phyloP scores from a whole-genome alignment of 352 stramenopile genomes.

The Phytophthora melonis region DNA sequence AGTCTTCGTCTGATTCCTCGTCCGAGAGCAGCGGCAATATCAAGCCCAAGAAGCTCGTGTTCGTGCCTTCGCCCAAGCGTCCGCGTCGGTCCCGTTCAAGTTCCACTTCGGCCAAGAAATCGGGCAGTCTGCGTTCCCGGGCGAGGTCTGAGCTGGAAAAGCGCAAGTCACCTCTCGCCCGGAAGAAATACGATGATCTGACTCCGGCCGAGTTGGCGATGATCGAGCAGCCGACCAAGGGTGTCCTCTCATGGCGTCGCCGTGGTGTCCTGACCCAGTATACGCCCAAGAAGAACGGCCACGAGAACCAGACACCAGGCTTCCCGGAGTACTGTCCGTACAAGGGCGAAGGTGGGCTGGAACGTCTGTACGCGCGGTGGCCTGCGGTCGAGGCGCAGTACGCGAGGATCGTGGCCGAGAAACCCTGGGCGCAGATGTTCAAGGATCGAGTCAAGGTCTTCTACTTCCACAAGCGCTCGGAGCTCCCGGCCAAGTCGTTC shows the following conservation, averaged over 20 bases:
- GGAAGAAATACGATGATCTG: background rate
- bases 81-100: background rate
- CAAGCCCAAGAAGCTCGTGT: too few species aligned
- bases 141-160: too few species aligned
- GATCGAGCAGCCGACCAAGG: background rate
- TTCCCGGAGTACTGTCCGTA: background rate
- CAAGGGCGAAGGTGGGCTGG: background rate
- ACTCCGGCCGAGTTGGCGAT: background rate
- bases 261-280: background rate
- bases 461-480: too few species aligned
- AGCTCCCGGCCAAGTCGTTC: too few species aligned
- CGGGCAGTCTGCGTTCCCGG: background rate
- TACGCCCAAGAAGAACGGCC: background rate
- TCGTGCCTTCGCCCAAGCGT: background rate
- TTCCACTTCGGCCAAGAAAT: background rate
- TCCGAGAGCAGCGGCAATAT: too few species aligned
- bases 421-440: too few species aligned
- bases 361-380: background rate
- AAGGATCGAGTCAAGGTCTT: too few species aligned
- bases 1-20: too few species aligned
- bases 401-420: too few species aligned
- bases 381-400: background rate
- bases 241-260: background rate
- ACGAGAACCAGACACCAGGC: background rate
- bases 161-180: background rate